Percentiles rank a stretch among this genome's conserved stretches.
phyloP scores from a whole-genome alignment of 2,329 filamentous ascomycete genomes.

The Sclerotinia borealis region DNA sequence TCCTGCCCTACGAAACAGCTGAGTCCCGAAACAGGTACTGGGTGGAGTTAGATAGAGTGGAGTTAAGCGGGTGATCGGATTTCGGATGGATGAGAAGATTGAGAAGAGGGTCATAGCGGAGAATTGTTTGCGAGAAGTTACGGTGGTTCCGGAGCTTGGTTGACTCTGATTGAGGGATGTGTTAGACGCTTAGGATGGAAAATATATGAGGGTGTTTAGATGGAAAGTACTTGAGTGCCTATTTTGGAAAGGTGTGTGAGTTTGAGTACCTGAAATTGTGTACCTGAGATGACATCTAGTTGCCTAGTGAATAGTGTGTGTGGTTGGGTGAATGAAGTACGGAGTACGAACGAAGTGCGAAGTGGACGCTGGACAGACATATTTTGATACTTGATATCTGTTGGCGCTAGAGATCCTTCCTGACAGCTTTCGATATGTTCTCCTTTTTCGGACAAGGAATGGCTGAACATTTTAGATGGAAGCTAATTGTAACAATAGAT shows the following conservation, averaged over 20 bases:
- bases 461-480: not conserved
- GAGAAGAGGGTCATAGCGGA: not conserved
- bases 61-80: not conserved
- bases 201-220: not conserved
- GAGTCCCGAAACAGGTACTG: conserved; percentile 1
- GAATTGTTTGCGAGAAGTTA: not conserved
- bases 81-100: conserved; percentile 4
- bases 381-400: not conserved
- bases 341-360: not conserved
- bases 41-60: conserved; percentile 4
- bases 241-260: not conserved
- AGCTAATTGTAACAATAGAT: not conserved
- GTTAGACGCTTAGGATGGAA: not conserved
- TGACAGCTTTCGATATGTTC: not conserved
- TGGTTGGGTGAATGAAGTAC: not conserved
- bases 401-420: not conserved
- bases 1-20: conserved; percentile 6
- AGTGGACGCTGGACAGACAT: not conserved
- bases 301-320: not conserved
- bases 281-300: not conserved
- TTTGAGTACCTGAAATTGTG: not conserved
- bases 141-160: not conserved
- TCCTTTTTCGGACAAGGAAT: not conserved
- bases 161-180: not conserved
- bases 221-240: not conserved